Base-by-base conservation (phyloP, 2,329 filamentous ascomycete species). In the Parasarocladium wereldwijsianum region DNA sequence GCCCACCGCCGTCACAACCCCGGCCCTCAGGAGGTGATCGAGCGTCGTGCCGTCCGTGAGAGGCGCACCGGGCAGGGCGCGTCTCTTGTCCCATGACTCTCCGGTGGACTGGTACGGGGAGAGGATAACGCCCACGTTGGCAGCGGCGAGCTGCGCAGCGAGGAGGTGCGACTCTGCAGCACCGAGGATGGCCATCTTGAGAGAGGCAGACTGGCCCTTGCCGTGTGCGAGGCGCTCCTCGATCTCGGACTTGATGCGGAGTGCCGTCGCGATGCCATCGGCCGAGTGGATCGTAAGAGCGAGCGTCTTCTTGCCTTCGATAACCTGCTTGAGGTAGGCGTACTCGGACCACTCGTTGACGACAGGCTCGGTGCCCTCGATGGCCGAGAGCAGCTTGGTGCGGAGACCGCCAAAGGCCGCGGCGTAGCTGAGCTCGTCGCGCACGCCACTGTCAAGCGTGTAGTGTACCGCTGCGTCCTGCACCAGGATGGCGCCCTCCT, bases 31-130 rank as follows among this genome's bases (percentile, higher is more conserved):
- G 1, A 80, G 58, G 9, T 43, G 47, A 36, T 78, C 70, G 4
- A 75, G 52, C 0, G 62, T 62, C 1, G 74, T 78, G 16, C 72
- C 71, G 40, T 76, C 75, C 1, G 72, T 75, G 1, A 79, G 56
- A 1, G 75, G 75, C 5, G 74, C 73, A 2, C 75, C 75, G 0
- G 70, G 64, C 8, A 79, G 54, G 0, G 69, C 63, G 2, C 73
- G 65, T 0, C 70, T 64, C 47, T 74, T 56, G 36, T 77, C 71
- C 75, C 74, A 80, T 0, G 44, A 48, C 3, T 44, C 47, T 3
- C 62, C 58, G 41, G 66, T 70, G 0, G 68, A 62, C 37, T 70
- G 63, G 9, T 75, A 46, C 2, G 73, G 72, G 0, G 65, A 57
- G 2, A 80, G 60, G 16, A 79, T 62, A 13, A 80, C 67, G 34